These are phyloP conservation scores for Rhodotorula sp. DNA, from an alignment of 1,284 basidiomycete species.

Conservation along the genomic window DNA sequence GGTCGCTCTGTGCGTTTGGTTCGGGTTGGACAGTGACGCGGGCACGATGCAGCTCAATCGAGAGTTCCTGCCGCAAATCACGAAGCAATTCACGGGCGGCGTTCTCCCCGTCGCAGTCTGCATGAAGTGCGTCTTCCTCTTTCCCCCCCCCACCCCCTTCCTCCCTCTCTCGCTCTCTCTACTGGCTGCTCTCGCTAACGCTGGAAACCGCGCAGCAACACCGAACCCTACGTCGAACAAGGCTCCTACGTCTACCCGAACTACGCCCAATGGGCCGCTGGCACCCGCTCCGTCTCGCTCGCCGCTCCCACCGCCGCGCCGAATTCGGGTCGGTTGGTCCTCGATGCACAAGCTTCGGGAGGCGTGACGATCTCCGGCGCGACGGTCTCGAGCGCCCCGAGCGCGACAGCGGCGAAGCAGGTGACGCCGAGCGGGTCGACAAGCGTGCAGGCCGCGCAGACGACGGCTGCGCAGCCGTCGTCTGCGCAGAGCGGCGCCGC, in stretches of 20 bases:
- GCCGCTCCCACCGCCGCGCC: slow-evolving; percentile 23
- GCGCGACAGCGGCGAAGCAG: no score
- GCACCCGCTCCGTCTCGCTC: slow-evolving; percentile 26
- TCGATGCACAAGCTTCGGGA: no score
- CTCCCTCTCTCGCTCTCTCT: no score
- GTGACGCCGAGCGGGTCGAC: no score
- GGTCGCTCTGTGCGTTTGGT: not conserved
- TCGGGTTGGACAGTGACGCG: slow-evolving; percentile 4
- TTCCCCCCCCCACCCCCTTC: no score
- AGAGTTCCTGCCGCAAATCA: slow-evolving; percentile 27
- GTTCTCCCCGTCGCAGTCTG: slow-evolving; percentile 41
- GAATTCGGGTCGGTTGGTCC: no score
- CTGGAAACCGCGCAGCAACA: slow-evolving; percentile 45
- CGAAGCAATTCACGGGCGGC: slow-evolving; percentile 23
- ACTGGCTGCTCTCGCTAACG: no score
- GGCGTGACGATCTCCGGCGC: no score
- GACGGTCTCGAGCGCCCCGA: no score
- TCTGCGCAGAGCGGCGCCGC: no score
- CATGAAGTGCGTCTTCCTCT: slow-evolving; percentile 31
- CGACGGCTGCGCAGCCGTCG: no score
- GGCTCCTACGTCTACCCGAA: slow-evolving; percentile 31
- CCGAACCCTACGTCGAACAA: slow-evolving; percentile 52
- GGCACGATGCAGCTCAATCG: slow-evolving; percentile 43
- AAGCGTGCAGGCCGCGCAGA: no score
- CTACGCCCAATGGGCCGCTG: slow-evolving; percentile 25